These are phyloP conservation scores for Brassica rapa DNA, from an alignment of 345 rosid species.

Conservation along the genomic window DNA sequence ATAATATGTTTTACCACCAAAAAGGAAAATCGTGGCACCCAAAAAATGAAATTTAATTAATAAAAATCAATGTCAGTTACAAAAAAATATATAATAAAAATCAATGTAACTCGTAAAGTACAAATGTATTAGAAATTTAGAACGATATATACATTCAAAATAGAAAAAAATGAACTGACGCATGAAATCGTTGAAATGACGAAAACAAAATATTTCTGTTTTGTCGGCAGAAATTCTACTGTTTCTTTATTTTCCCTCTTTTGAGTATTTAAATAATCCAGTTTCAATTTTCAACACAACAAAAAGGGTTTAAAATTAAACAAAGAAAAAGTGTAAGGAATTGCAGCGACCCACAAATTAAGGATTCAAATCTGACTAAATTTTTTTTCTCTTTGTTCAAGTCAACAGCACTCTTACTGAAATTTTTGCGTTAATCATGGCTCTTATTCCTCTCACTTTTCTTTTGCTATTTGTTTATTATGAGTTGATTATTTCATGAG, in stretches of 20 bases:
- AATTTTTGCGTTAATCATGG: conserved; percentile 33
- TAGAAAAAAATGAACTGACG: conserved; percentile 1
- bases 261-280: not conserved
- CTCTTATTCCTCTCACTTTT: conserved; percentile 16
- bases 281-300: conserved; percentile 22
- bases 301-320: not conserved
- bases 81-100: not conserved
- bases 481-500: not conserved
- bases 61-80: too few species aligned
- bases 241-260: not conserved
- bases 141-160: not conserved
- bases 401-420: conserved; percentile 22
- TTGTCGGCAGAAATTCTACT: conserved; percentile 32
- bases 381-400: not conserved
- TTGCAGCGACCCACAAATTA: conserved; percentile 34
- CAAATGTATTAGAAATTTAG: not conserved
- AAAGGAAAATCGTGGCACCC: not conserved
- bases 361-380: conserved; percentile 23
- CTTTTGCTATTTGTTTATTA: not conserved
- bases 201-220: conserved; percentile 10
- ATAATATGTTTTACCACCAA: not conserved
- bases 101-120: not conserved
- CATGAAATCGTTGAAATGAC: conserved; percentile 13
- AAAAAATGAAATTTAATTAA: too few species aligned
- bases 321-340: not conserved